Evolutionary conservation across 208 protist genomes (phyloP).

Genomic region (Trichomonas gallinae): DNA sequence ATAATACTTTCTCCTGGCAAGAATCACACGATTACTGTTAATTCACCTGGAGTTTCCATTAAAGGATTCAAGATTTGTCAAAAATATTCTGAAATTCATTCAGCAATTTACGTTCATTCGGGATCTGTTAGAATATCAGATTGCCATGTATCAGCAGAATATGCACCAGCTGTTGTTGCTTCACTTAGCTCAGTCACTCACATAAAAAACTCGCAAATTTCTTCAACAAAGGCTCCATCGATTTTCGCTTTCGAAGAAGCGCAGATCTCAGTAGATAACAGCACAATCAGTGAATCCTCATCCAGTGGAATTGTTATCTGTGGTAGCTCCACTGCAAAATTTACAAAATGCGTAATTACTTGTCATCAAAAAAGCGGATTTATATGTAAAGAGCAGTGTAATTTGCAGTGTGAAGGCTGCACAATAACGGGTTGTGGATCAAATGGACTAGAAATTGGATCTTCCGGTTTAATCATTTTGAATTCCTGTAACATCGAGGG

Average conservation of each 20-base stretch:
- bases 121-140: neutral
- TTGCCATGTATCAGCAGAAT: neutral
- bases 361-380: neutral
- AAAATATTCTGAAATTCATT: neutral
- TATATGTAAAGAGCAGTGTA: neutral
- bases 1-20: neutral
- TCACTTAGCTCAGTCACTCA: neutral
- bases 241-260: neutral
- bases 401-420: neutral
- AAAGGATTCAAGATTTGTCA: neutral
- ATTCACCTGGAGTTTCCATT: neutral
- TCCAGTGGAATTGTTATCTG: neutral
- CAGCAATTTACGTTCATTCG: neutral
- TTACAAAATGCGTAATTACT: neutral
- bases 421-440: neutral
- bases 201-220: neutral
- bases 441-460: neutral
- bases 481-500: neutral
- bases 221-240: neutral
- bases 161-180: neutral
- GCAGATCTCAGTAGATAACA: neutral
- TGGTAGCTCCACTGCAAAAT: neutral
- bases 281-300: neutral
- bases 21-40: neutral
- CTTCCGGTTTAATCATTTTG: neutral